Conservation (phyloP, 768 basidiomycete genomes). For the Chalciporus sphaerocephalus region DNA sequence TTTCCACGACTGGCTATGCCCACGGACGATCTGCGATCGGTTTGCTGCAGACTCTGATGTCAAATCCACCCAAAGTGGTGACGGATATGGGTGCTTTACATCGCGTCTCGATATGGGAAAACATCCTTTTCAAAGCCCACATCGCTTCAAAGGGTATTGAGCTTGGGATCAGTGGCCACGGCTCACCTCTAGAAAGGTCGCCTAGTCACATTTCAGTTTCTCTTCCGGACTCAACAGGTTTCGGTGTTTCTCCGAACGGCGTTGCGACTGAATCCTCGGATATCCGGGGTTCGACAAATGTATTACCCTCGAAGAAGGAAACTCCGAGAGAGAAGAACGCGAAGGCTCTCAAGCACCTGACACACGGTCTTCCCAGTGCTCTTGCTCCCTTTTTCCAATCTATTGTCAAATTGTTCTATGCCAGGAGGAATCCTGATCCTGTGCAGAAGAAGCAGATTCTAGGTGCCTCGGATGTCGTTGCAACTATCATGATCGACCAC, state of each 20-base stretch:
- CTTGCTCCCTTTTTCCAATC: constrained; percentile 86
- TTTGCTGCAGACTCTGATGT: constrained; percentile 72
- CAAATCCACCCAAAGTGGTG: constrained; percentile 58
- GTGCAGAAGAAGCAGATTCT: constrained; percentile 74
- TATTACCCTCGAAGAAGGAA: constrained; percentile 36
- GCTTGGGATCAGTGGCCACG: constrained; percentile 38
- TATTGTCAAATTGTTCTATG: constrained; percentile 84
- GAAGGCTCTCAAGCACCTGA: constrained; percentile 72
- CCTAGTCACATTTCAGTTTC: constrained; percentile 41
- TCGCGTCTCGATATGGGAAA: constrained; percentile 82
- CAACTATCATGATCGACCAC: constrained; percentile 69
- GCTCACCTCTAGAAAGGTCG: constrained; percentile 47
- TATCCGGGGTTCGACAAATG: constrained; percentile 16
- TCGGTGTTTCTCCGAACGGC: constrained; percentile 31
- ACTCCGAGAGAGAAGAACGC: constrained; percentile 60
- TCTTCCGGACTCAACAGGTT: constrained; percentile 36
- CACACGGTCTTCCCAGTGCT: constrained; percentile 69
- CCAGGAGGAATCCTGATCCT: constrained; percentile 69
- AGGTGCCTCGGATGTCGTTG: constrained; percentile 64
- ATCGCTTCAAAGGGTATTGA: constrained; percentile 53
- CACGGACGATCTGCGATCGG: constrained; percentile 74
- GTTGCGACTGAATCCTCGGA: constrained; percentile 23
- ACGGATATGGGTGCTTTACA: constrained; percentile 75
- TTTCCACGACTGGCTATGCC: constrained; percentile 75
- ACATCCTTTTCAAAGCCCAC: constrained; percentile 66